These are phyloP conservation scores for Ceratocystis diversiconidia DNA, from an alignment of 2,329 filamentous ascomycete species.

Conservation along the genomic window DNA sequence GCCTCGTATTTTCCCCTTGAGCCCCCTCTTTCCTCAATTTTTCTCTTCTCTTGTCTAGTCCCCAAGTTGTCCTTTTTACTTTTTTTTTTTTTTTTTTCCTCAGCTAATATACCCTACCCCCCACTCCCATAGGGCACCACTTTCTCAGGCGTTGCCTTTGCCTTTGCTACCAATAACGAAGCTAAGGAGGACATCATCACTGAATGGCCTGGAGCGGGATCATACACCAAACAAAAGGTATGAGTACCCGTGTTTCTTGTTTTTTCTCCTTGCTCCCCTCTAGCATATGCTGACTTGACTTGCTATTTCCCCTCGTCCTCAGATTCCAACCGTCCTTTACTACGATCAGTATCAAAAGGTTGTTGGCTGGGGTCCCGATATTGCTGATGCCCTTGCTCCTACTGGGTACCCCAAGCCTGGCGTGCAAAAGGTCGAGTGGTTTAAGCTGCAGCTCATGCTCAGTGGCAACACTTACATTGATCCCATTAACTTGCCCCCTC, in stretches of 20 bases:
- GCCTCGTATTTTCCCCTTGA: neutral
- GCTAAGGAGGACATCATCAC: constrained; percentile 98
- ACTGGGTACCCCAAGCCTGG: constrained; percentile 96
- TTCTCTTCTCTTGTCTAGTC: neutral
- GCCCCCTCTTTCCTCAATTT: neutral
- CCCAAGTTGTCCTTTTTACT: neutral
- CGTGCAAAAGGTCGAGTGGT: constrained; percentile 99
- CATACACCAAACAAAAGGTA: constrained; percentile 98
- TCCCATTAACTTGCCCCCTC: constrained; percentile 92
- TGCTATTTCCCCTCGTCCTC: constrained; percentile 8
- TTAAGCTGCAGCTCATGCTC: constrained; percentile 97
- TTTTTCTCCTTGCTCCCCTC: neutral
- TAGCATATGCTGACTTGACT: neutral
- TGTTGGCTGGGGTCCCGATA: constrained; percentile 98
- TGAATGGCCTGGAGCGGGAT: constrained; percentile 95
- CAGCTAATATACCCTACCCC: neutral
- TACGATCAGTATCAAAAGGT: constrained; percentile 99
- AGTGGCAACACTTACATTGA: constrained; percentile 99
- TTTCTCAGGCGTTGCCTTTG: constrained; percentile 93
- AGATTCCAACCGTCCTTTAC: constrained; percentile 99
- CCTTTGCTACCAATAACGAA: constrained; percentile 93
- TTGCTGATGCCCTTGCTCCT: constrained; percentile 87
- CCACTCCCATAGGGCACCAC: constrained; percentile 60
- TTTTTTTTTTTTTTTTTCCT: neutral
- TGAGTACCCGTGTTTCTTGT: constrained; percentile 15